Conservation (phyloP, 2,329 filamentous ascomycete genomes). For the Diaporthe citrichinensis region DNA sequence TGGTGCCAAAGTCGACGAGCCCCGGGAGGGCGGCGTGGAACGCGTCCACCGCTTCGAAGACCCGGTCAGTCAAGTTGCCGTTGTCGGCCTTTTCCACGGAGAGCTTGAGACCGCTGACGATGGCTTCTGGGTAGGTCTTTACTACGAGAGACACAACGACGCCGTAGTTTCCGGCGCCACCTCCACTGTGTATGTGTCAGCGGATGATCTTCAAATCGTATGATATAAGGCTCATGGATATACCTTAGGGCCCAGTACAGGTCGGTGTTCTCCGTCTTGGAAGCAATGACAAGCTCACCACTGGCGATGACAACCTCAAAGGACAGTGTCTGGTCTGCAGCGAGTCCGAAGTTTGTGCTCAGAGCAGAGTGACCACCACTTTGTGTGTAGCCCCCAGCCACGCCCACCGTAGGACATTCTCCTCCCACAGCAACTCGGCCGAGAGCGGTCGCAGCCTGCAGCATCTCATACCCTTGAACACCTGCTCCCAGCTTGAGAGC, state of each 20-base stretch:
- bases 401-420: slow-evolving; percentile 60
- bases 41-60: slow-evolving; percentile 44
- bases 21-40: slow-evolving; percentile 46
- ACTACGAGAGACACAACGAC: slow-evolving; percentile 50
- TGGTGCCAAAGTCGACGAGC: slow-evolving; percentile 47
- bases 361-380: slow-evolving; percentile 70
- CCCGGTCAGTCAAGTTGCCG: slow-evolving; percentile 39
- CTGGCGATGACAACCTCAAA: slow-evolving; percentile 63
- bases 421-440: slow-evolving; percentile 52
- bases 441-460: slow-evolving; percentile 60
- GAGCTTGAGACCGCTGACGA: slow-evolving; percentile 44
- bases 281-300: slow-evolving; percentile 58
- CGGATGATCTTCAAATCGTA: too few species aligned
- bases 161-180: slow-evolving; percentile 55
- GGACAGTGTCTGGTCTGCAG: slow-evolving; percentile 62
- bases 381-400: slow-evolving; percentile 61
- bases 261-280: slow-evolving; percentile 57
- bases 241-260: slow-evolving; percentile 63
- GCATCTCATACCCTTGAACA: slow-evolving; percentile 66
- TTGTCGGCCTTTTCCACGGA: slow-evolving; percentile 39
- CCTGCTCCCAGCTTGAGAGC: slow-evolving; percentile 70
- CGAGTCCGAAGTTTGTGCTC: slow-evolving; percentile 63
- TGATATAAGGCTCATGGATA: background rate
- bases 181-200: slow-evolving; percentile 50
- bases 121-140: slow-evolving; percentile 44